Base-by-base conservation (phyloP, 208 protist species). In the Leishmania aethiopica region DNA sequence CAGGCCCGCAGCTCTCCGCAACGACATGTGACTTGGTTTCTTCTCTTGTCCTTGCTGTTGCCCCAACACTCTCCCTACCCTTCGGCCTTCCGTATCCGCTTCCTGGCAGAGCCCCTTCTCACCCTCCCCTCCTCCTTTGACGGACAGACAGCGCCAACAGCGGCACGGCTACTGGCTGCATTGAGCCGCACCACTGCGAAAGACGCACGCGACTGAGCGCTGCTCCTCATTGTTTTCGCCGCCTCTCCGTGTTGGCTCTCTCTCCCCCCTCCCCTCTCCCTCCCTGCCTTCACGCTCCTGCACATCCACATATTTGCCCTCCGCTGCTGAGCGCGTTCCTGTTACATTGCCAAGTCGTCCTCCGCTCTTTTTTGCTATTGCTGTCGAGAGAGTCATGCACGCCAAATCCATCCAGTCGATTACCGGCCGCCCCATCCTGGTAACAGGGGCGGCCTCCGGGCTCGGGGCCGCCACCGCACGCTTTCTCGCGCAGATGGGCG, bases 361-460 rank as follows among this genome's bases (percentile, higher is more conserved):
- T 37, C n/a, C 60, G 3, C n/a, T 10, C n/a, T 3, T 19, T 62
- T n/a, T 47, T 67, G n/a, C 60, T 13, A 19, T 17, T 62, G 13
- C 49, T 42, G 72, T 45, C 28, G 15, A 55, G 51, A 77, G 32
- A 73, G 55, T 25, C 32, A 78, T 78, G 74, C 74, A 78, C 37
- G 13, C 40, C 32, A 67, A 62, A 25, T 69, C 37, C 28, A 28
- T 90, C 55, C 83, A 84, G 42, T 88, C 87, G 6, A 78, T 91
- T 22, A 60, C 82, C 10, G 84, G 86, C 40, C 79, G 82, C 25
- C 80, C 86, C 7, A 87, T 93, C 67, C 60, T 91, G 49, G 84
- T 93, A 7, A 93, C 90, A 5, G 90, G 90, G 25, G 86, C 75
- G 55, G 85, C 78, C 67, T 91, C 87, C 49, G 90, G 90, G 15